Evolutionary conservation across 2,329 filamentous ascomycete genomes (phyloP), one percentile per base, ranked within the genome.

Genomic region (Neofusicoccum parvum): DNA sequence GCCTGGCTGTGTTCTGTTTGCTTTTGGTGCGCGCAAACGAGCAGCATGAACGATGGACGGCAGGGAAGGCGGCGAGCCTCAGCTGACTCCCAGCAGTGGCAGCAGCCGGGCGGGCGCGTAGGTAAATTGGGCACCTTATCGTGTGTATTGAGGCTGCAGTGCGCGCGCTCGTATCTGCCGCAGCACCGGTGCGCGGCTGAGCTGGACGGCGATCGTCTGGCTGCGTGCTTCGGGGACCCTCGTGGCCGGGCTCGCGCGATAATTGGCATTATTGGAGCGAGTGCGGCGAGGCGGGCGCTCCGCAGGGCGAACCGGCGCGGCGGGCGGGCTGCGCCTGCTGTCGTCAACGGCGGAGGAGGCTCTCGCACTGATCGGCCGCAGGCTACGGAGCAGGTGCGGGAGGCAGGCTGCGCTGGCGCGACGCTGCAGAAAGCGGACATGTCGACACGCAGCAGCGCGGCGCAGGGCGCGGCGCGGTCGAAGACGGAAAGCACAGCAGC

Each of bases 151-250:
- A 37, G n/a, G 27, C 27, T 15, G 27, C n/a, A 23, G 34, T 23
- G 34, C n/a, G 17, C 36, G 37, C 7, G 34, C 53, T 56, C 53
- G 53, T 56, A 56, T 56, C 53, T 41, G 53, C 53, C 27, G 53
- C 53, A 15, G 50, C 50, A 12, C 36, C 53, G 51, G 34, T 17
- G 36, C 36, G 36, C 51, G 34, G 17, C 10, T 20, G 14, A 12
- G 51, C 51, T 39, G n/a, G 36, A 56, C n/a, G 51, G 11, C 12
- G 53, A 56, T 56, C 53, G 37, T 10, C 51, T 36, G 17, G 23
- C 23, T 37, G 39, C 5, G 39, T 39, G 37, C 12, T 36, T 39
- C 23, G 23, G 23, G 23, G 23, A 23, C 23, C 23, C 23, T 23
- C 23, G 23, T 23, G 23, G 23, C 23, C 23, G 23, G 23, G 23